A percentile compares a stretch with the other conserved stretches of the same genome.
These are phyloP conservation scores for Tanacetum coccineum DNA, from an alignment of 129 eudicot genomes.

Conservation along the genomic window DNA sequence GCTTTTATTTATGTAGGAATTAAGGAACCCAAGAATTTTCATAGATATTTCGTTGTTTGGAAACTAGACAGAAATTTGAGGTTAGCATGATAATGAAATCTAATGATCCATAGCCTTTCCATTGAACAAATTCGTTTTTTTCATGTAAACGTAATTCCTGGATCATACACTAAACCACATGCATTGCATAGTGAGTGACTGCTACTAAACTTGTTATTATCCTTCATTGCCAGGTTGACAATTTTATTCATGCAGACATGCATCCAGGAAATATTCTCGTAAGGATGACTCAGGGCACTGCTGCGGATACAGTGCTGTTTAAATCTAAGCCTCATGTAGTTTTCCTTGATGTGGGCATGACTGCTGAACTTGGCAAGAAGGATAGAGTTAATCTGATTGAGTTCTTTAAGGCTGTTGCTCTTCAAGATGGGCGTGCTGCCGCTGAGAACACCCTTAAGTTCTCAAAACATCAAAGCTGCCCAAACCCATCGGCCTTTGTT, in stretches of 20 bases:
- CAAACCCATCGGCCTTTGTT: conserved; percentile 71
- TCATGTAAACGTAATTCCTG: no score
- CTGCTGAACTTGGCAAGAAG: conserved; percentile 85
- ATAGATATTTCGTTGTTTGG: background rate
- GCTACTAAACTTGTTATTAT: conserved; percentile 7
- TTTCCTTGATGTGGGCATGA: conserved; percentile 95
- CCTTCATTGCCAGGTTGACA: conserved; percentile 71
- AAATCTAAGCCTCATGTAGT: conserved; percentile 81
- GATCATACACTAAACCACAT: no score
- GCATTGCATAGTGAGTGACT: conserved; percentile 7
- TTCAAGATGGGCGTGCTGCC: conserved; percentile 80
- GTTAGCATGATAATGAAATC: no score
- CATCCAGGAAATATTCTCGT: conserved; percentile 99
- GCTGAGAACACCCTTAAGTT: conserved; percentile 73
- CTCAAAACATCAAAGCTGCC: conserved; percentile 78
- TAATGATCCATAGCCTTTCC: no score
- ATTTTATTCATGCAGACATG: conserved; percentile 96
- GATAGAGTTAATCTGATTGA: conserved; percentile 73
- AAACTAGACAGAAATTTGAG: background rate
- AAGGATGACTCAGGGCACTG: conserved; percentile 40
- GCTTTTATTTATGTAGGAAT: conserved; percentile 1
- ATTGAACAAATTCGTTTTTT: no score
- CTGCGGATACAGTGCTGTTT: conserved; percentile 48
- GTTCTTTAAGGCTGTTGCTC: conserved; percentile 90
- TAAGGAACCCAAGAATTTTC: background rate